Base-by-base conservation (phyloP, 495 filamentous ascomycete species). In the Penicillium robsamsonii region DNA sequence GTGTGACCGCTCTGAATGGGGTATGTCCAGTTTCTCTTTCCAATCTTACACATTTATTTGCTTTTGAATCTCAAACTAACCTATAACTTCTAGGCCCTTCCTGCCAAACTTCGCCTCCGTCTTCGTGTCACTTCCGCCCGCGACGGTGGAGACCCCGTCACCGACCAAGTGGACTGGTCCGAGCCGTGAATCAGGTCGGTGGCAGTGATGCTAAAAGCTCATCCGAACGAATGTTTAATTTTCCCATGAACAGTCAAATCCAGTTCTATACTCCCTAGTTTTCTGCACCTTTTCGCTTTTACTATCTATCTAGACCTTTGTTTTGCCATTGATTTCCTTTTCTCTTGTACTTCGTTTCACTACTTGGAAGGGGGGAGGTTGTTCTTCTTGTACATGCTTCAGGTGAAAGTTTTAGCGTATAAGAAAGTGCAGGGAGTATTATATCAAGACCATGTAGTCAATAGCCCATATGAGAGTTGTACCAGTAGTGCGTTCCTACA, bases 91-190 rank as follows among this genome's bases (percentile, higher is more conserved):
- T 58, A 87, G 84, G 69, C 80, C 44, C 79, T 87, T 59, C 88
- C 87, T 43, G 73, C 87, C 50, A 84, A 80, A 67, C 78, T 98
- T 54, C 85, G 92, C 33, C 75, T 98, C 60, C 82, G 95, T 68
- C 79, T 98, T 60, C 92, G 89, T 75, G 81, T 98, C 64, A 84
- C 84, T 48, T 97, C 89, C 71, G 77, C 81, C 37, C 87, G 84
- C 61, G 86, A 87, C 50, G 80, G 83, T 25, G 79, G 75, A n/a
- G 80, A 82, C 25, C 76, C 85, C 48, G 83, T 95, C 8, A 88
- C 85, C 64, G 95, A 98, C 62, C 91, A 96, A 73, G 92, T 97
- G 55, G 92, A 97, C 77, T 98, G 94, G 94, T 83, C 86, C 47
- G 94, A 98, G 70, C 90, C 91, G 37, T 75, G 45, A 70, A 50